Base-by-base conservation (phyloP, 2,329 filamentous ascomycete species). In the Colletotrichum sojae region DNA sequence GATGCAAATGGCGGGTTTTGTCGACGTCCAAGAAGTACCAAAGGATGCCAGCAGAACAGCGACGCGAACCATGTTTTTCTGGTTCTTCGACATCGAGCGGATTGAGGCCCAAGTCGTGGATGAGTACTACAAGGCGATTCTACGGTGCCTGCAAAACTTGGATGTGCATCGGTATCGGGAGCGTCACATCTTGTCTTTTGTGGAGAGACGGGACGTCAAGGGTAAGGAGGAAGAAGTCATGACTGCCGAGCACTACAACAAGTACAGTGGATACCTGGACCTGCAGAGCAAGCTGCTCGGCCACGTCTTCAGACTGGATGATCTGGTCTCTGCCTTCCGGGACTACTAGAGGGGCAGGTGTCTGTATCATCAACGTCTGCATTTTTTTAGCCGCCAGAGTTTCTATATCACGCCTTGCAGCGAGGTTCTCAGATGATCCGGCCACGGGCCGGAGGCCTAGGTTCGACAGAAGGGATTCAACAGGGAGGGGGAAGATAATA, bases 21-120 rank as follows among this genome's bases (percentile, higher is more conserved):
- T 97, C 13, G 94, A 98, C 73, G 89, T 97, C 6, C 96, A 99
- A 79, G 96, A 99, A 82, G 92, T 99, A 0, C 96, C 96, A 0
- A 93, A 93, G 73, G 95, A 98, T 75, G 92, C 92, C 72, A 91
- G 91, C 71, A 91, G 94, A 40, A 89, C 92, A 74, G 93, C 95
- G 0, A 93, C 91, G 71, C 90, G 94, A 60, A 97, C 94, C 0
- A 88, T 97, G 25, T 98, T 95, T 78, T 89, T 98, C 64, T 98
- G 95, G 91, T 97, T 90, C 84, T 97, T 94, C 79, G 95, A 98
- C 77, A 84, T 88, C 12, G 89, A 94, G 53, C 89, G 92, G 54
- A 91, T 92, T 6, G 84, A 91, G 56, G 86, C 88, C 20, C 88
- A 92, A 70, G 83, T 97, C 1, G 81, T 97, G 12, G 92, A 97